phyloP scores from a whole-genome alignment of 164 flowering plant genomes.

The Brasenia schreberi region DNA sequence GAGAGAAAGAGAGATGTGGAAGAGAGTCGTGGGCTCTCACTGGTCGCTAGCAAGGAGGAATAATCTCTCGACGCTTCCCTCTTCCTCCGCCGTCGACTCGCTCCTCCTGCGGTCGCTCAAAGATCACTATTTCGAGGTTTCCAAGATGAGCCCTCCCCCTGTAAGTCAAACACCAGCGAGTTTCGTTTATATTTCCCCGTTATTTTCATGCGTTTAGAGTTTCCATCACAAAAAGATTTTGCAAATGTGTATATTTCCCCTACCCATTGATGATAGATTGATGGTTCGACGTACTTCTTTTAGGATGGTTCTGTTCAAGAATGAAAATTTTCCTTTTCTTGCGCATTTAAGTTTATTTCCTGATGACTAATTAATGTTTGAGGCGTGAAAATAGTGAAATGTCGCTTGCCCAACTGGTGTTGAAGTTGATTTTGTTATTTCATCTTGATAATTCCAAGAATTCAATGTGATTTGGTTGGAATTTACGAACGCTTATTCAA shows the following conservation, averaged over 20 bases:
- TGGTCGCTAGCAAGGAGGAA: slow-evolving; percentile 14
- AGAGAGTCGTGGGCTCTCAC: slow-evolving; percentile 16
- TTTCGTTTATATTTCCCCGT: no score
- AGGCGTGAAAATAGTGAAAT: background rate
- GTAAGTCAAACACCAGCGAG: slow-evolving; percentile 16
- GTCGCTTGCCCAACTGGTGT: background rate
- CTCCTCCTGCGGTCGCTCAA: slow-evolving; percentile 75
- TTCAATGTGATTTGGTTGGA: background rate
- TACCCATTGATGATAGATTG: background rate
- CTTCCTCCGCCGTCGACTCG: slow-evolving; percentile 48
- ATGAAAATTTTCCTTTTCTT: background rate
- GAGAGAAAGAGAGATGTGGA: slow-evolving; percentile 9
- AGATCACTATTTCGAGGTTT: slow-evolving; percentile 76
- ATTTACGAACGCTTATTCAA: no score
- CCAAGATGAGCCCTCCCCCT: slow-evolving; percentile 79
- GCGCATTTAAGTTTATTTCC: background rate
- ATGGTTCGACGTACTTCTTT: background rate
- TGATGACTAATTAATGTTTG: background rate
- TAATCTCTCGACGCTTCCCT: slow-evolving; percentile 9
- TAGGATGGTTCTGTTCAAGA: background rate
- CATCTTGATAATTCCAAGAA: slow-evolving; percentile 1
- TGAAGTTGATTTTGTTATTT: background rate
- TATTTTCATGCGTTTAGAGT: no score
- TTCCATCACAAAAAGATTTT: no score
- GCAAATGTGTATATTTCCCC: no score